phyloP scores from a whole-genome alignment of 176 grass and related monocot genomes.

The Oryza meyeriana region DNA sequence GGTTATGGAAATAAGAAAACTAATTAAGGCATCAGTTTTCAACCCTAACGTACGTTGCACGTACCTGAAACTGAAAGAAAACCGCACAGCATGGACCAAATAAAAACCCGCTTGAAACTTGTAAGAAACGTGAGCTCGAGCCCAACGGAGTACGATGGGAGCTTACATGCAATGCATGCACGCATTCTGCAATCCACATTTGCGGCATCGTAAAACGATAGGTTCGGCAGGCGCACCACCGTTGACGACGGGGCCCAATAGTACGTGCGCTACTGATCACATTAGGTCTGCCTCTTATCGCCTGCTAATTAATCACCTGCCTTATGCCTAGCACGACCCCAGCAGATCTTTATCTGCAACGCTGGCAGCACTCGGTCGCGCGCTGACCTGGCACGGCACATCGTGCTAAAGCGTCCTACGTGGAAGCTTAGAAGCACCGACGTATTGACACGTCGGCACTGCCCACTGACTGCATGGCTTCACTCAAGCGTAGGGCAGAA shows the following conservation, averaged over 20 bases:
- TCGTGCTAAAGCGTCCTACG: not conserved
- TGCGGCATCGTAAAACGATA: not conserved
- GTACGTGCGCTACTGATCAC: not conserved
- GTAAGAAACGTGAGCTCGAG: not conserved
- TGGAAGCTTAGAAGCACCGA: not conserved
- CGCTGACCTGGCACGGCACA: not conserved
- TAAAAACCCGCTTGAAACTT: not conserved
- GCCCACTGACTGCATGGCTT: not conserved
- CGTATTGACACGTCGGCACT: conserved; percentile 30
- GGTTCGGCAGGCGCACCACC: conserved; percentile 3
- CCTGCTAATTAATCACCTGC: not conserved
- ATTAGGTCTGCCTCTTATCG: conserved; percentile 37
- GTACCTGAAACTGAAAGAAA: not conserved
- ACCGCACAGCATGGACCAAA: not conserved
- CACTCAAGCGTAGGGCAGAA: not conserved
- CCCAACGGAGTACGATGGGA: not conserved
- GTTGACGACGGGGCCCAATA: not conserved
- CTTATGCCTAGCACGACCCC: not conserved
- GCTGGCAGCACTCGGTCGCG: too few species aligned
- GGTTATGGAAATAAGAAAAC: too few species aligned
- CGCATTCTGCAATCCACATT: not conserved
- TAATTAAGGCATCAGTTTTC: too few species aligned
- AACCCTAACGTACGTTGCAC: not conserved
- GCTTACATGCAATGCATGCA: too few species aligned
- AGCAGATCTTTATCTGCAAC: not conserved